Percentiles rank a stretch among this genome's conserved stretches.
Conservation (phyloP, 345 rosid species). For the Salix purpurea region DNA sequence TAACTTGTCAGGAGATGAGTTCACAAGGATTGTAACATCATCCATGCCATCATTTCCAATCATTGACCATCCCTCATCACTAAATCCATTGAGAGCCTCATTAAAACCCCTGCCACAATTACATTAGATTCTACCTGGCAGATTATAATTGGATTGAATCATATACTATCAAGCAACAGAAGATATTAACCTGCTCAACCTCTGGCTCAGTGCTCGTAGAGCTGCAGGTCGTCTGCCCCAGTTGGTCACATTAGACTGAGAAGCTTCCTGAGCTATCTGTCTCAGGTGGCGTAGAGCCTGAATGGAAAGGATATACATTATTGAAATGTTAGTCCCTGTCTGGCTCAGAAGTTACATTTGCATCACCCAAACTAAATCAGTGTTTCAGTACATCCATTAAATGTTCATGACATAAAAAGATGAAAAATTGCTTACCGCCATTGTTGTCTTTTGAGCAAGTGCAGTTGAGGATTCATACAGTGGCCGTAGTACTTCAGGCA, state of each 20-base stretch:
- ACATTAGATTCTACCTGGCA: constrained; percentile 9
- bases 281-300: constrained; percentile 93
- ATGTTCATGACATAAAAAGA: background rate
- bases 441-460: constrained; percentile 95
- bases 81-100: constrained; percentile 91
- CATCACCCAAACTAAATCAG: background rate
- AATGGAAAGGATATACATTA: constrained; percentile 7
- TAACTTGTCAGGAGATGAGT: constrained; percentile 90
- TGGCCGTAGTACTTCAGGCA: constrained; percentile 96
- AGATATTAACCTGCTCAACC: constrained; percentile 79
- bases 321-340: background rate
- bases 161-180: constrained; percentile 3
- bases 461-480: constrained; percentile 89
- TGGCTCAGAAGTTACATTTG: background rate
- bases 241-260: constrained; percentile 73
- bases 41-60: constrained; percentile 92
- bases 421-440: constrained; percentile 58
- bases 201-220: constrained; percentile 82
- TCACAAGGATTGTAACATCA: constrained; percentile 89
- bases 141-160: background rate
- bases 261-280: constrained; percentile 88
- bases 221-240: constrained; percentile 99
- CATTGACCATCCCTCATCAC: constrained; percentile 96
- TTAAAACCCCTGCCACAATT: constrained; percentile 71
- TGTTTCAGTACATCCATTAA: background rate